Evolutionary conservation across 106 monocot genomes (phyloP), one percentile per base, ranked within the genome.

Genomic region (Agapanthus africanus): DNA sequence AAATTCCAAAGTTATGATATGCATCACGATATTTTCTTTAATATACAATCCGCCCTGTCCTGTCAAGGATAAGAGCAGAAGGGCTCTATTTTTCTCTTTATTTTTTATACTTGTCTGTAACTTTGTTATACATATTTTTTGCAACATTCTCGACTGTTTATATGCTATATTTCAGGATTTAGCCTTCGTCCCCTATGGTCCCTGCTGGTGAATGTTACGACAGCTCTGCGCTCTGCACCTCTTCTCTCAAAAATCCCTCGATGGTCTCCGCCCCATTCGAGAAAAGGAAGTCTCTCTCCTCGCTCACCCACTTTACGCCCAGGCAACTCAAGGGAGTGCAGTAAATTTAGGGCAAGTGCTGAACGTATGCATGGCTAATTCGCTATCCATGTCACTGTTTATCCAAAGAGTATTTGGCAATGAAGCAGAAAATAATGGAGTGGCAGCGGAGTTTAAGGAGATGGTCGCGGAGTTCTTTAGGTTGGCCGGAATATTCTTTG

Each of bases 381-480:
- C 80, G 15, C 31, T 93, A 30, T 14, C 74, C 0, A 74, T 54
- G 59, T 76, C 76, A 4, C 32, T 75, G 68, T 35, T 88, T 26
- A 88, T 83, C 36, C 64, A 65, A 71, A 46, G 76, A 51, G 74
- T 88, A 14, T 85, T 80, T 25, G 38, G 6, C 11, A 39, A 54
- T 19, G 76, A 71, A 54, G 21, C 35, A n/a, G 15, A 9, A 5
- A 39, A 65, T 0, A 64, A 11, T 21, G 67, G 54, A 14, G 34
- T 62, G 40, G 85, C 78, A 7, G 41, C 51, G 42, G 83, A 83
- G 70, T 83, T 88, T 51, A 79, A 83, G 54, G 82, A 76, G 64
- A 81, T 88, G 79, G 83, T 88, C 33, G 19, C 69, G 65, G 92
- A 88, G 72, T 41, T 85, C 9, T 75, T 79, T 67, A 44, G 25